Base-by-base conservation (phyloP, 768 basidiomycete species). In the Mycena amicta region DNA sequence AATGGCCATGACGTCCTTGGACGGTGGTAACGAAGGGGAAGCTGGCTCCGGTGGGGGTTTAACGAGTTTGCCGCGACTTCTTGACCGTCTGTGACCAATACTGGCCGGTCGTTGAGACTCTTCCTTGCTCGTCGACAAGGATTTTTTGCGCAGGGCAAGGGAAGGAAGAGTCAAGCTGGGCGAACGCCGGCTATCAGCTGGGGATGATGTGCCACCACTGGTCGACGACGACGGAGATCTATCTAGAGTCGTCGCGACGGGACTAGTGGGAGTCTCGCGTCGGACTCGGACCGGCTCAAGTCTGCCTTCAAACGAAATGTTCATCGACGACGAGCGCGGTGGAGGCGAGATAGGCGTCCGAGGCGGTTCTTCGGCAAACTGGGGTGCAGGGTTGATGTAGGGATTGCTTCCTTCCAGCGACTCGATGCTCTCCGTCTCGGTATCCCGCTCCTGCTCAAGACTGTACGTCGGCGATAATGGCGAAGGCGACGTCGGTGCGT, bases 371-470 rank as follows among this genome's bases (percentile, higher is more conserved):
- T 71, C 71, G 18, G 70, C 69, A 53, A 75, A 61, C 8, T 67
- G 66, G 16, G 80, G 80, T 22, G 76, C 73, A 6, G 75, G 77
- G 64, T 82, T 81, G 67, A 82, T 79, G 64, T 76, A 81, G 33
- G 80, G 80, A 57, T 82, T 63, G 18, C 18, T 37, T 45, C 58
- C 59, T 18, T 80, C 28, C 67, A 62, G 39, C 56, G 55, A 27
- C 22, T 49, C 57, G 50, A 41, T 25, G 59, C 40, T 49, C 57
- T 66, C 5, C 57, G 60, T 30, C 52, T 62, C 20, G 57, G 59
- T 11, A 16, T 23, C 22, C 8, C 22, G 5, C 8, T 37, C 18
- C 8, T 37, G 33, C n/a, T 37, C 33, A 6, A 28, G 27, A 49
- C 47, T 49, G 27, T 49, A 28, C 47, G 25, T 25, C 26, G 47